Conservation (phyloP, 164 flowering plant genomes). For the Stephania japonica region DNA sequence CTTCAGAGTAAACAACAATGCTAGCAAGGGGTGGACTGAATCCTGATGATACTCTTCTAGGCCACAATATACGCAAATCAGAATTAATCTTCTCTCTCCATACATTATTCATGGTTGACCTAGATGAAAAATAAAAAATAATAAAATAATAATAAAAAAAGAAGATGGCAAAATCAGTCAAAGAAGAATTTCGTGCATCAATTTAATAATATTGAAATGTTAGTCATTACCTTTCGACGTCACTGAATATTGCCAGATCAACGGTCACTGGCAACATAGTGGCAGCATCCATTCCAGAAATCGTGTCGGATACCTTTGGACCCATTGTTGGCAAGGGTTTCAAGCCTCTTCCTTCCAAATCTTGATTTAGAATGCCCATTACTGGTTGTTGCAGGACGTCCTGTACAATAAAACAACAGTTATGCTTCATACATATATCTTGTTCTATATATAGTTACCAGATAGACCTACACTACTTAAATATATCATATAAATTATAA, state of each 20-base stretch:
- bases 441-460: background rate
- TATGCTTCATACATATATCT: background rate
- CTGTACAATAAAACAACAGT: constrained; percentile 24
- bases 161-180: background rate
- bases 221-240: constrained; percentile 40
- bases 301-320: constrained; percentile 14
- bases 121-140: constrained; percentile 23
- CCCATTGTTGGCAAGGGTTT: constrained; percentile 19
- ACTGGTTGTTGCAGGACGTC: constrained; percentile 66
- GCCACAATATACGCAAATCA: constrained; percentile 19
- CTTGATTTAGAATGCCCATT: constrained; percentile 44
- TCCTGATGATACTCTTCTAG: constrained; percentile 8
- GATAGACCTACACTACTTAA: background rate
- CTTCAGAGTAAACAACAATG: constrained; percentile 21
- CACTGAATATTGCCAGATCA: constrained; percentile 24
- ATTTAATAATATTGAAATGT: background rate
- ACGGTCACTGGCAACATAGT: constrained; percentile 18
- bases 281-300: constrained; percentile 18
- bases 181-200: background rate
- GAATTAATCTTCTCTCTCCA: constrained; percentile 38
- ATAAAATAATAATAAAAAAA: too few species aligned
- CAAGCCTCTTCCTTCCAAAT: constrained; percentile 27
- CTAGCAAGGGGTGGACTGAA: background rate
- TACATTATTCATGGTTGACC: constrained; percentile 37
- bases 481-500: too few species aligned